Evolutionary conservation across 2,329 filamentous ascomycete genomes (phyloP).

Genomic region (Ceratocystiopsis sp.): DNA sequence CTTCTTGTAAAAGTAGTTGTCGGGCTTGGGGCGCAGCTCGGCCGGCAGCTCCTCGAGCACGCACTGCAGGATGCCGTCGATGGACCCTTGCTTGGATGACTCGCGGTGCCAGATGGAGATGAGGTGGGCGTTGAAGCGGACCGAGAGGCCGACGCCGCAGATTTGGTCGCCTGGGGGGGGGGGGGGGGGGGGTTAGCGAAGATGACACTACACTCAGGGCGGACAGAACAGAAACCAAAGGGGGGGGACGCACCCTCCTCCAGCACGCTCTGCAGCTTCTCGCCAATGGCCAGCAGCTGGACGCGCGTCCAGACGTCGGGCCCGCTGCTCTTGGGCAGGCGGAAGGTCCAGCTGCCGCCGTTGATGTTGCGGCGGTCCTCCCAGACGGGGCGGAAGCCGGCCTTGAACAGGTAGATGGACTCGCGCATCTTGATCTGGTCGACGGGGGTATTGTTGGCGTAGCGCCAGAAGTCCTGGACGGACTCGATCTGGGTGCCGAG

Average conservation of each 20-base stretch:
- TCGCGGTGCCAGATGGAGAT: slow-evolving; percentile 92
- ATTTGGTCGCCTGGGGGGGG: slow-evolving; percentile 54
- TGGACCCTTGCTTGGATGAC: slow-evolving; percentile 59
- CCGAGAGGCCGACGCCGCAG: slow-evolving; percentile 73
- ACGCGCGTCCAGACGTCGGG: slow-evolving; percentile 69
- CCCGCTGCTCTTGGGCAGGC: slow-evolving; percentile 59
- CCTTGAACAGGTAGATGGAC: slow-evolving; percentile 64
- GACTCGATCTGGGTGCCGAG: slow-evolving; percentile 54
- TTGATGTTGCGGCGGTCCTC: slow-evolving; percentile 73
- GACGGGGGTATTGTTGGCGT: slow-evolving; percentile 67
- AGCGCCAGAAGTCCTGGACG: slow-evolving; percentile 71
- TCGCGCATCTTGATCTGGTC: slow-evolving; percentile 61
- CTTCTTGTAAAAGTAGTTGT: slow-evolving; percentile 72
- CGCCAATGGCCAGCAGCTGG: slow-evolving; percentile 66
- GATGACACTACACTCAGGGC: background rate
- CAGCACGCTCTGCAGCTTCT: slow-evolving; percentile 58
- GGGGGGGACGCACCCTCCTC: slow-evolving; percentile 39
- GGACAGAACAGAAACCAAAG: background rate
- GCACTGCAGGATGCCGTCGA: slow-evolving; percentile 55
- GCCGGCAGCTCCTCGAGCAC: slow-evolving; percentile 57
- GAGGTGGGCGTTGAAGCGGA: slow-evolving; percentile 76
- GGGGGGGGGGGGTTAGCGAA: slow-evolving; percentile 2
- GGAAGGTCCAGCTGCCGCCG: slow-evolving; percentile 85
- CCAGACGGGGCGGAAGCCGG: slow-evolving; percentile 61
- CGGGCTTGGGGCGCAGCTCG: slow-evolving; percentile 54